Base-by-base conservation (phyloP, 2,329 filamentous ascomycete genomes). In the Colletotrichum siamense region DNA sequence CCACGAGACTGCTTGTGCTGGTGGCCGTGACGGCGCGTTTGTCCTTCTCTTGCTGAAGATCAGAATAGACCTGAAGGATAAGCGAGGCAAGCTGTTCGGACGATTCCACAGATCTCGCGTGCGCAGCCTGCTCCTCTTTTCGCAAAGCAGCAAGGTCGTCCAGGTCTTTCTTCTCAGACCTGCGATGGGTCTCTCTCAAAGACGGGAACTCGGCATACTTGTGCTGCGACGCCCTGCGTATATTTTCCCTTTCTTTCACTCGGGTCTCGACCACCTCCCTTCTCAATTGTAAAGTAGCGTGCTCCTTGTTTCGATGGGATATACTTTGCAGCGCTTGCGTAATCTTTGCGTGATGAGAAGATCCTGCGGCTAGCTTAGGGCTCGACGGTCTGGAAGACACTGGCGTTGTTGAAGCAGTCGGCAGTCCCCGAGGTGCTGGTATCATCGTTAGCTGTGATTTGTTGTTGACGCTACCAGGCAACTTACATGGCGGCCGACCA, bases 171-270 rank as follows among this genome's bases (percentile, higher is more conserved):
- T 65, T 73, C 59, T 74, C 64, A 15, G 44, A 15, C 70, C 65
- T 73, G 8, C 26, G 64, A 28, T 73, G 70, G 15, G 30, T 26
- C 8, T 73, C 70, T 22, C 24, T 76, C 34, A 76, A 24, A 16
- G 73, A 73, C 7, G 73, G 73, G 22, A 73, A 76, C n/a, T 76
- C 73, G 13, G 26, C 32, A 52, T 73, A 76, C 32, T 62, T 76
- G 30, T 32, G 22, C 9, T 65, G 57, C 10, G 39, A 69, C 16
- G 44, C 34, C 16, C 39, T 61, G 34, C 62, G 57, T 4, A 61
- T 30, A 13, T 36, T 59, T 26, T 73, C 73, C 34, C 73, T 73
- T 9, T 39, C 34, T 57, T 44, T 73, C 10, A 44, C 49, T 9
- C 70, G 64, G 34, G 30, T 34, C 49, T 76, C 70, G 34, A 74